Evolutionary conservation across 768 basidiomycete species (phyloP), one percentile per base, ranked within the genome.

Genomic region (Boletus edulis): DNA sequence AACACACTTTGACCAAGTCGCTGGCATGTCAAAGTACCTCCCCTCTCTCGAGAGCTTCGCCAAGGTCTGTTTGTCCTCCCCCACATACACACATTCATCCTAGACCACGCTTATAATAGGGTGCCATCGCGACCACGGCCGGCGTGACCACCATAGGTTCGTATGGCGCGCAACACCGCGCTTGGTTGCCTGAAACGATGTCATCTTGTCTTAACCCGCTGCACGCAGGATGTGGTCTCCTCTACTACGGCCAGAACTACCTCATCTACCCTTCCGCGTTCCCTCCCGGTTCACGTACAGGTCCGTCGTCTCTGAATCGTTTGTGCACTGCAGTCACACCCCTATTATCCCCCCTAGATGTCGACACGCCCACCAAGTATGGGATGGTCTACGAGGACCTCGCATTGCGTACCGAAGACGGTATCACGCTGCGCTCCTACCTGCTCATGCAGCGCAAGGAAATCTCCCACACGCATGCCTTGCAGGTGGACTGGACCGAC

Each of bases 221-320:
- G 54, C 8, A 17, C 22, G 20, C 60, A 90, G 89, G 84, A 55
- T 81, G 80, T 47, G 86, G 88, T 11, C 77, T 94, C 35, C 79
- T 93, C 17, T 94, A 89, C 71, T 87, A 89, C 60, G 91, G 89
- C 29, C 94, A 98, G 68, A 88, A 86, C 67, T 87, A 82, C 61
- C 77, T 98, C 49, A 95, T 98, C 67, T 98, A 96, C 69, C 94
- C 94, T 1, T 86, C 91, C 17, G 86, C 87, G 9, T 86, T 81
- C 46, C 86, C 91, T 51, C 81, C 84, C 5, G 93, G 93, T 2
- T 93, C 93, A 24, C 77, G 94, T 46, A 85, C 77, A 63, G 81
- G 93, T 91, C 54, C 55, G 75, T 62, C n/a, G 38, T 27, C 35
- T 56, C 46, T 12, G n/a, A 18, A 46, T 31, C 29, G 40, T 6